A percentile compares a stretch with the other conserved stretches of the same genome.
Conservation (phyloP, 139 green algal species). For the Helicosporidium sp. region DNA sequence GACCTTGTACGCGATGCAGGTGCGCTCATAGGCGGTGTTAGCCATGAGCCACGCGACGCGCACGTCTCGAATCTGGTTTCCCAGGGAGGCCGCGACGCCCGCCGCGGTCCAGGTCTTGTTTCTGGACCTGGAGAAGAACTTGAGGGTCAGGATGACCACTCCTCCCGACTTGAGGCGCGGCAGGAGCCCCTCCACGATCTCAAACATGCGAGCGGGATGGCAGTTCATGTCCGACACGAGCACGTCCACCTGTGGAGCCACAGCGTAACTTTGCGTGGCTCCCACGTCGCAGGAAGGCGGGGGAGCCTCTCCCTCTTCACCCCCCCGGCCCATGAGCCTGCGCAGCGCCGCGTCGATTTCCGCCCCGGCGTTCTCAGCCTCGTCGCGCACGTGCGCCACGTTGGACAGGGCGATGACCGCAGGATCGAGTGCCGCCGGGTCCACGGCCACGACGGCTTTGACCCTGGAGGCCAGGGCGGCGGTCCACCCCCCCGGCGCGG, state of each 20-base stretch:
- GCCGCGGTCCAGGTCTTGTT: conserved; percentile 1
- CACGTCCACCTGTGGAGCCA: too few species aligned
- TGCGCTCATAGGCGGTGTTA: conserved; percentile 25
- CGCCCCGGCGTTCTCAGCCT: neutral
- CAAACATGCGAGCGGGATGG: conserved; percentile 2
- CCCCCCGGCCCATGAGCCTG: too few species aligned
- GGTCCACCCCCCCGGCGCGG: conserved; percentile 10
- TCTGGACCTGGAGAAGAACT: conserved; percentile 9
- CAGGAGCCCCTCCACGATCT: conserved; percentile 16
- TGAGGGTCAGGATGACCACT: conserved; percentile 22
- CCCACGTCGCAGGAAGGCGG: too few species aligned
- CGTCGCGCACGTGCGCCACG: conserved; percentile 1
- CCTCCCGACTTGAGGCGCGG: conserved; percentile 15
- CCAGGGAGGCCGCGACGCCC: conserved; percentile 5
- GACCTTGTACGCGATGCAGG: conserved; percentile 9
- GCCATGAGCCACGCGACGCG: conserved; percentile 19
- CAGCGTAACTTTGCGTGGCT: too few species aligned
- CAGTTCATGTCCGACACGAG: conserved; percentile 11
- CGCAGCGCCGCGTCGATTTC: conserved; percentile 1
- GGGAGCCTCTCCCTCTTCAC: too few species aligned
- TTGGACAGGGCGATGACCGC: neutral
- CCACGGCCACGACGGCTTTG: conserved; percentile 5
- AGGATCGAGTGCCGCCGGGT: conserved; percentile 5
- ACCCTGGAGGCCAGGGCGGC: neutral
- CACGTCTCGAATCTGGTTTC: conserved; percentile 2